Conservation (phyloP, 257 asterid species). For the Solanum medicagineum region DNA sequence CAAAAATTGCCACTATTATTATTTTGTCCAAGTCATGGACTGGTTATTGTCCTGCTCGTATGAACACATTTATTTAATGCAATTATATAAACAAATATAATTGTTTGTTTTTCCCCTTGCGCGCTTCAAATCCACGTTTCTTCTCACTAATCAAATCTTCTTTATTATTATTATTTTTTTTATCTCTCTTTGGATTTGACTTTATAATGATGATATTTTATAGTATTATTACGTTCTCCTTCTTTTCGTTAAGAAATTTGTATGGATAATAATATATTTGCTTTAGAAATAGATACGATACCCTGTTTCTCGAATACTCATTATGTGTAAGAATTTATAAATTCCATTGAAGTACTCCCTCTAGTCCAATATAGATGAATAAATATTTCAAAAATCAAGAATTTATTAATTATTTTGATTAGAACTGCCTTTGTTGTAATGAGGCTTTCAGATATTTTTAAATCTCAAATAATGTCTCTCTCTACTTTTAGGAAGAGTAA, state of each 20-base stretch:
- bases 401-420: neutral
- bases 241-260: neutral
- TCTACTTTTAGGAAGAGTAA: neutral
- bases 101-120: neutral
- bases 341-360: neutral
- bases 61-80: neutral
- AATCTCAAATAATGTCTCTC: neutral
- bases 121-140: neutral
- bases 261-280: neutral
- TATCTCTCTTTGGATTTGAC: neutral
- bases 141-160: neutral
- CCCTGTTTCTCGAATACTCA: neutral
- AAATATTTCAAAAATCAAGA: neutral
- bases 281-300: neutral
- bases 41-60: neutral
- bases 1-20: constrained; percentile 2
- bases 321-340: neutral
- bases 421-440: neutral
- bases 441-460: neutral
- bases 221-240: neutral
- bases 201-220: neutral
- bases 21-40: constrained; percentile 13
- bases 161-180: neutral
- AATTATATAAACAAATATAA: neutral
- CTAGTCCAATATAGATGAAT: neutral